These are phyloP conservation scores for Ambrosia trifida DNA, from an alignment of 129 eudicot genomes.

Conservation along the genomic window DNA sequence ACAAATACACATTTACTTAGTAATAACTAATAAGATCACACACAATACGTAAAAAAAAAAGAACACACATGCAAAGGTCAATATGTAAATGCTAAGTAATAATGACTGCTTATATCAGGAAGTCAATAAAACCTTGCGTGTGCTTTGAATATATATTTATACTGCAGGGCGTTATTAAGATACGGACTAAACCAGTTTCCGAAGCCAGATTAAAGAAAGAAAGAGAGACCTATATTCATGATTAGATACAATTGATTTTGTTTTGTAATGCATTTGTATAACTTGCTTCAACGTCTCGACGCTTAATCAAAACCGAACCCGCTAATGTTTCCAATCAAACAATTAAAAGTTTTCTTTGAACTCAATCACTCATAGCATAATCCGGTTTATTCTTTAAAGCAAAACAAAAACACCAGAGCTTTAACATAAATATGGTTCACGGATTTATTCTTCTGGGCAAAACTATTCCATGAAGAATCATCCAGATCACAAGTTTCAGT, in stretches of 20 bases:
- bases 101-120: neutral
- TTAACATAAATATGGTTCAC: neutral
- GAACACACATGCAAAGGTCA: slow-evolving; percentile 16
- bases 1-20: neutral
- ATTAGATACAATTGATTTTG: neutral
- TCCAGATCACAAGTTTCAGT: slow-evolving; percentile 24
- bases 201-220: neutral
- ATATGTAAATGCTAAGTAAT: slow-evolving; percentile 13
- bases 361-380: slow-evolving; percentile 4
- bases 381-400: neutral
- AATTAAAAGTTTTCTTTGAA: slow-evolving; percentile 6
- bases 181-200: neutral
- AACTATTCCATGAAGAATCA: slow-evolving; percentile 25
- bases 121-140: slow-evolving; percentile 18
- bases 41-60: neutral
- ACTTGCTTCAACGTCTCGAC: neutral
- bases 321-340: neutral
- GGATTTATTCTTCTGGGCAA: slow-evolving; percentile 24
- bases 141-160: neutral
- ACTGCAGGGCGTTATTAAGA: neutral
- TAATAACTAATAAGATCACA: slow-evolving; percentile 11
- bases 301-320: neutral
- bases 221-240: neutral
- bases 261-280: neutral
- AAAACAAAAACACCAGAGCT: too few species aligned